A percentile compares a stretch with the other conserved stretches of the same genome.
These are phyloP conservation scores for Lactarius sp. DNA, from an alignment of 768 basidiomycete species.

Conservation along the genomic window DNA sequence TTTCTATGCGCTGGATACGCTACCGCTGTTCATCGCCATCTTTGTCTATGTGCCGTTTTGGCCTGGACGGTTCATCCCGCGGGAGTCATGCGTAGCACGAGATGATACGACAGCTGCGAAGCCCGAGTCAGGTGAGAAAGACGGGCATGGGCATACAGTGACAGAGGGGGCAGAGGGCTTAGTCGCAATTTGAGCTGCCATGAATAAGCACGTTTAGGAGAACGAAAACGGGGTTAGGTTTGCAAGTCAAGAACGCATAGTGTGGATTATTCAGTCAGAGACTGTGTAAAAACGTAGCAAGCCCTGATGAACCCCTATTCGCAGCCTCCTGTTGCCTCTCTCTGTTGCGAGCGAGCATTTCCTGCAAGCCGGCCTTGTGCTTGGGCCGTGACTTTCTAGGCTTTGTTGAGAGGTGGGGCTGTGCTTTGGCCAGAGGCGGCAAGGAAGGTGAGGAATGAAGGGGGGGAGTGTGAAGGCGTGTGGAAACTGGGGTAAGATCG, in stretches of 20 bases:
- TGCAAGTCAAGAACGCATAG: not conserved
- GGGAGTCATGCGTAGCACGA: constrained; percentile 25
- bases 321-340: constrained; percentile 42
- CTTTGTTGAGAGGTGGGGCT: not conserved
- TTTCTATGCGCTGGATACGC: constrained; percentile 65
- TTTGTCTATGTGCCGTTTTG: constrained; percentile 54
- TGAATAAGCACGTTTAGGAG: not conserved
- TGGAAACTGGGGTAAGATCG: constrained; percentile 6
- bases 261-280: not conserved
- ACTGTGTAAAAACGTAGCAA: constrained; percentile 18
- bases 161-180: not conserved
- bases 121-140: not conserved
- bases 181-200: not conserved
- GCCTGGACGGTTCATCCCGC: constrained; percentile 53
- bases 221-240: not conserved
- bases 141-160: not conserved
- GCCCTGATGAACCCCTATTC: constrained; percentile 7
- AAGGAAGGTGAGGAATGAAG: not conserved
- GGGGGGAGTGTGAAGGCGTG: constrained; percentile 1
- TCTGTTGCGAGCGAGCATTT: constrained; percentile 59
- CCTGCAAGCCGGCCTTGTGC: constrained; percentile 54
- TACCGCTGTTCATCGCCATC: constrained; percentile 61
- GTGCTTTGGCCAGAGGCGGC: not conserved
- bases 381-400: constrained; percentile 38
- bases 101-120: constrained; percentile 36